These are phyloP conservation scores for Trypanosoma platydactyli DNA, from an alignment of 208 protist species.

Conservation along the genomic window DNA sequence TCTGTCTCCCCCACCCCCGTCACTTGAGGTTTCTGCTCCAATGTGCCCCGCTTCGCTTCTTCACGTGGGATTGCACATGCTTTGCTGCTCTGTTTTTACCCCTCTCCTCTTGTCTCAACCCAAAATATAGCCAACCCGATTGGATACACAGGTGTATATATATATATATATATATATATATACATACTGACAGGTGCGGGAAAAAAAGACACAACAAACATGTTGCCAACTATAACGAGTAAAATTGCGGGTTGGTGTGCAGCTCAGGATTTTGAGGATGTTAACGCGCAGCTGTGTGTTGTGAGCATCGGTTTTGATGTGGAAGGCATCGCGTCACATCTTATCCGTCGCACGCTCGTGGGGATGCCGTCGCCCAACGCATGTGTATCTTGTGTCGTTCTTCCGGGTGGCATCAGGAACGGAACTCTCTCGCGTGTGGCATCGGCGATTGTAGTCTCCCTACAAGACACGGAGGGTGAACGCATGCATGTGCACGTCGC, in stretches of 20 bases:
- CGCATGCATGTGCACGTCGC: constrained; percentile 44
- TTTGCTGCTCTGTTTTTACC: no score
- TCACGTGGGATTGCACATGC: no score
- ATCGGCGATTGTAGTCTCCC: constrained; percentile 36
- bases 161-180: no score
- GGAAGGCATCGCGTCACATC: constrained; percentile 43
- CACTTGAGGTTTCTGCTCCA: neutral
- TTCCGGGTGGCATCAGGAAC: constrained; percentile 90
- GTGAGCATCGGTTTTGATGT: constrained; percentile 63
- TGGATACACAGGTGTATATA: no score
- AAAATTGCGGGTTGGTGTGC: constrained; percentile 44
- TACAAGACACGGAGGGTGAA: constrained; percentile 13
- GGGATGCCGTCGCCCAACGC: constrained; percentile 46
- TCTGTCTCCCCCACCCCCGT: no score
- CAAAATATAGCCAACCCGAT: no score
- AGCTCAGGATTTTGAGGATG: constrained; percentile 31
- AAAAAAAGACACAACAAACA: neutral
- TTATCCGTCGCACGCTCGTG: constrained; percentile 12
- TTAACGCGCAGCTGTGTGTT: constrained; percentile 66
- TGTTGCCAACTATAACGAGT: constrained; percentile 20
- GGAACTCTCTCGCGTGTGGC: constrained; percentile 91
- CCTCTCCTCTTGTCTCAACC: no score
- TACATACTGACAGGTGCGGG: no score
- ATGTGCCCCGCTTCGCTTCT: no score
- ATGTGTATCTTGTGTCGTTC: constrained; percentile 91